Evolutionary conservation across 768 basidiomycete species (phyloP), one percentile per base, ranked within the genome.

Genomic region (Clavaria fumosa): DNA sequence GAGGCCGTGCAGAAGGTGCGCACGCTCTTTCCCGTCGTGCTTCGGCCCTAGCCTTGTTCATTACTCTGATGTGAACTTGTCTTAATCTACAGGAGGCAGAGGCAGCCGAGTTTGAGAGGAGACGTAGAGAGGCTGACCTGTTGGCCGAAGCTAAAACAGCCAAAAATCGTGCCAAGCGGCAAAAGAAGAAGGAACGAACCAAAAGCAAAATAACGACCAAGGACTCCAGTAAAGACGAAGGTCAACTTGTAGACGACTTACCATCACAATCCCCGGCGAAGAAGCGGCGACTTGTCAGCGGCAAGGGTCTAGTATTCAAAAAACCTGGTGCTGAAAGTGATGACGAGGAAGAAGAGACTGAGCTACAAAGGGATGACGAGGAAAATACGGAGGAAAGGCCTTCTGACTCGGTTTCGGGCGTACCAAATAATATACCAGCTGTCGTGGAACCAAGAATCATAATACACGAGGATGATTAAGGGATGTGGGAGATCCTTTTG

Each of bases 161-260:
- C 9, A 97, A 90, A 62, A 99, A 99, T 55, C 71, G 95, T 14
- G 83, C 84, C 11, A 96, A 84, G 55, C 64, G 95, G 31, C 83
- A 79, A 56, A 95, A 93, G 67, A 86, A 88, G 65, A 97, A 91
- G 55, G 79, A 70, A 45, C 62, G 73, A 35, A 56, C 70, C 26
- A 76, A 79, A 54, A 53, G 34, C 2, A 60, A 72, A 54, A 53
- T 37, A 31, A 32, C 49, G 36, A 42, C 44, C 11, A 37, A 28
- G 5, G 47, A 44, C 17, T 49, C 44, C 26, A 38, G 52, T 26
- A 48, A 52, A 33, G 53, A 42, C n/a, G 49, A 45, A 19, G 55
- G 49, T 18, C 51, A 50, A 10, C 45, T 41, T 23, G 50, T 50
- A 12, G 45, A 43, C 33, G 61, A 62, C 22, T 61, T 56, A 9